phyloP scores from a whole-genome alignment of 148 eudicot genomes.

The Rheum nobile region DNA sequence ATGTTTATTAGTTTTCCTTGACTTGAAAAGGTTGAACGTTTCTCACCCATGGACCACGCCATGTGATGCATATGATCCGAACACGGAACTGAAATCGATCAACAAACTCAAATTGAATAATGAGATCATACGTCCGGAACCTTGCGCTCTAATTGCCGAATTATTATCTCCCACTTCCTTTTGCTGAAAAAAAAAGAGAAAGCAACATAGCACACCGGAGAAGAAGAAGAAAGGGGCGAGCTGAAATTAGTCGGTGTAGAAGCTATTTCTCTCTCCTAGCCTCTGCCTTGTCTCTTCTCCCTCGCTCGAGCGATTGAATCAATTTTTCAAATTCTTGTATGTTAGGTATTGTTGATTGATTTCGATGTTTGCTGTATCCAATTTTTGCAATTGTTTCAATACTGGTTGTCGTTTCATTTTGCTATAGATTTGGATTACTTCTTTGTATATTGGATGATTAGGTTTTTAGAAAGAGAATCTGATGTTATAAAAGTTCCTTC shows the following conservation, averaged over 20 bases:
- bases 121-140: constrained; percentile 28
- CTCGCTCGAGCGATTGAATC: background rate
- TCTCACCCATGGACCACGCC: background rate
- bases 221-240: background rate
- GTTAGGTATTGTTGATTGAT: background rate
- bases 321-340: background rate
- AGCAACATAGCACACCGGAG: background rate
- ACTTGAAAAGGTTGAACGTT: background rate
- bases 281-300: background rate
- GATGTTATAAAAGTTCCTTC: background rate
- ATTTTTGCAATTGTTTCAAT: background rate
- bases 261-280: background rate
- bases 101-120: constrained; percentile 32
- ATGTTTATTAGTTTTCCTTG: background rate
- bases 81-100: background rate
- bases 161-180: background rate
- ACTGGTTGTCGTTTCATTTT: background rate
- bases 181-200: background rate
- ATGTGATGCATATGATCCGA: background rate
- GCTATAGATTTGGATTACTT: background rate
- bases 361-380: background rate
- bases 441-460: background rate
- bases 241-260: constrained; percentile 1
- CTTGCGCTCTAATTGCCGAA: background rate
- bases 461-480: background rate